Evolutionary conservation across 129 eudicot genomes (phyloP).

Genomic region (Silybum marianum): DNA sequence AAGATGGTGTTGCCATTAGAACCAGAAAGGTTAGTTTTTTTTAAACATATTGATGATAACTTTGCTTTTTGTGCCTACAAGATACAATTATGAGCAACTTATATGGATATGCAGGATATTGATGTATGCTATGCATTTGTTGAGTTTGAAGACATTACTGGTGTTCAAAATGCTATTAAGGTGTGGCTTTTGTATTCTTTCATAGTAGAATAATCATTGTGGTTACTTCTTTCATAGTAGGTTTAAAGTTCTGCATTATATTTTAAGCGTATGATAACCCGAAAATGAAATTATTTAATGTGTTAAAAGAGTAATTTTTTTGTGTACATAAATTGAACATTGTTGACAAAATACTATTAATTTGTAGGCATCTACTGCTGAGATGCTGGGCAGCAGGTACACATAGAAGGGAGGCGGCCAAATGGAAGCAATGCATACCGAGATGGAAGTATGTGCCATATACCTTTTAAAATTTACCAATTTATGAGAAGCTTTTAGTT

Average conservation of each 20-base stretch:
- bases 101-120: slow-evolving; percentile 64
- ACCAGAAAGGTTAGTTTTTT: slow-evolving; percentile 70
- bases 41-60: neutral
- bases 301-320: neutral
- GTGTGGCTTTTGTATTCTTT: slow-evolving; percentile 36
- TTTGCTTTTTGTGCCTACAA: slow-evolving; percentile 4
- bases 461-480: neutral
- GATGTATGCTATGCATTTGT: slow-evolving; percentile 97
- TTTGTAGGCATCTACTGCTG: slow-evolving; percentile 74
- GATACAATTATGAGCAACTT: slow-evolving; percentile 1
- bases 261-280: too few relatives aligned
- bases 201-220: too few relatives aligned
- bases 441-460: slow-evolving; percentile 75
- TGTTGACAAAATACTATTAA: neutral
- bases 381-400: slow-evolving; percentile 68
- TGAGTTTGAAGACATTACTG: slow-evolving; percentile 76
- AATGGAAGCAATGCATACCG: slow-evolving; percentile 61
- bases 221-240: too few relatives aligned
- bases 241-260: too few relatives aligned
- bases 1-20: slow-evolving; percentile 92
- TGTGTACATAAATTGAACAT: neutral
- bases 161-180: slow-evolving; percentile 93
- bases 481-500: too few relatives aligned
- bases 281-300: too few relatives aligned
- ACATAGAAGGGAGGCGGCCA: slow-evolving; percentile 85